Percentiles rank a stretch among this genome's conserved stretches.
Conservation (phyloP, 2,329 filamentous ascomycete species). For the Lachnellula arida region DNA sequence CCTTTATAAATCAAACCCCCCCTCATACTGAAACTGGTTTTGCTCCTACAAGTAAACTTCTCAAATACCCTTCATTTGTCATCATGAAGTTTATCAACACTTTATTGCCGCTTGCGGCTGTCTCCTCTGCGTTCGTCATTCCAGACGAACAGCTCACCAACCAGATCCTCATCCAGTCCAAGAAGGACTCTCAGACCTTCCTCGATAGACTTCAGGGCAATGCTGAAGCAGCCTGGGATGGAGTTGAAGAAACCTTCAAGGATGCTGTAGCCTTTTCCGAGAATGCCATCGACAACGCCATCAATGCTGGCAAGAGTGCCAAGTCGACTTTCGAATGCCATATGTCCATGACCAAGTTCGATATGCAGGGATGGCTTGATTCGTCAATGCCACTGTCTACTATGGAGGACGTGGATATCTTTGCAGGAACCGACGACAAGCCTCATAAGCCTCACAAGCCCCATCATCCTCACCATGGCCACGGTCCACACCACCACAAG, state of each 20-base stretch:
- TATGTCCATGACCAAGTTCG: slow-evolving; percentile 30
- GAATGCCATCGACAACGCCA: slow-evolving; percentile 31
- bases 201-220: slow-evolving; percentile 33
- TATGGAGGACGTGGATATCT: slow-evolving; percentile 31
- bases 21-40: neutral
- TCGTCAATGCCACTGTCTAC: slow-evolving; percentile 28
- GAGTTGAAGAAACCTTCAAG: slow-evolving; percentile 25
- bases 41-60: neutral
- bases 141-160: slow-evolving; percentile 45
- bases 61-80: slow-evolving; percentile 9
- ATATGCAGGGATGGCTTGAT: slow-evolving; percentile 30
- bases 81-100: slow-evolving; percentile 36
- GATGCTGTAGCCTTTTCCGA: slow-evolving; percentile 21
- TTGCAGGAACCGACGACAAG: slow-evolving; percentile 6
- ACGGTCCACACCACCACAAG: slow-evolving; percentile 34
- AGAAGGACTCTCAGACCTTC: slow-evolving; percentile 28
- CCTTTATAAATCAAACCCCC: neutral
- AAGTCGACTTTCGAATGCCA: slow-evolving; percentile 27
- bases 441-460: slow-evolving; percentile 20
- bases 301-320: slow-evolving; percentile 21
- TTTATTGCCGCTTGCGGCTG: slow-evolving; percentile 44
- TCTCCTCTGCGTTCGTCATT: slow-evolving; percentile 48
- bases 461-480: slow-evolving; percentile 28
- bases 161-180: slow-evolving; percentile 36
- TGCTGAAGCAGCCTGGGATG: slow-evolving; percentile 27